Evolutionary conservation across 1,284 basidiomycete species (phyloP), one percentile per base, ranked within the genome.

Genomic region (Ceratobasidium sp.): DNA sequence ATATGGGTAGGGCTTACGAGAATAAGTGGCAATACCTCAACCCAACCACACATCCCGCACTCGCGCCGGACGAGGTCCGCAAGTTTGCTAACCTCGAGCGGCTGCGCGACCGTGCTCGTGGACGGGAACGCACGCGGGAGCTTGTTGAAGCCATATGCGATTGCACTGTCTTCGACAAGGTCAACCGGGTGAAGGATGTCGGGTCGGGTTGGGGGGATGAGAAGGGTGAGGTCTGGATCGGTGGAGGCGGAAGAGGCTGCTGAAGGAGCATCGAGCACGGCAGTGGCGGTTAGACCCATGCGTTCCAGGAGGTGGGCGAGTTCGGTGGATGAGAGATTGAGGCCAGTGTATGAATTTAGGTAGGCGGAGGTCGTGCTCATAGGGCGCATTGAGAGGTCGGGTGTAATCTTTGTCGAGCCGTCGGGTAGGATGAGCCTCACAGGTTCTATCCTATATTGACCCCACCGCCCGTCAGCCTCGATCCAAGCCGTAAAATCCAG

Each of bases 141-240:
- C 83, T 97, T 97, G 87, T 99, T 98, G 88, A 97, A 99, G 0
- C 98, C 98, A 83, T 97, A 98, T 0, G 96, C 97, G 80, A 99
- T 96, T 4, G 98, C 98, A 0, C 94, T 95, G 82, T 99, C 97
- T 84, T 99, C 97, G 93, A 99, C 95, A 82, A 99, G 90, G 84
- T 99, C 97, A 83, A 97, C 98, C 85, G 99, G 96, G 84, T 99
- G 98, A 78, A 99, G 87, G 80, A 99, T 98, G 83, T 99, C 97
- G 0, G 98, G 96, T 62, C 97, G 91, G 14, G 96, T 99, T 41
- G 94, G 89, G 1, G 97, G 97, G 48, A 99, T 90, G 54, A 90
- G 86, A 35, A 99, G 93, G 35, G 90, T 82, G 30, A 95, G 85
- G 81, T 95, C 93, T 0, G 88, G 80, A 78, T 92, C 85, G 23